Conservation (phyloP, 129 eudicot species). For the Calendula officinalis region DNA sequence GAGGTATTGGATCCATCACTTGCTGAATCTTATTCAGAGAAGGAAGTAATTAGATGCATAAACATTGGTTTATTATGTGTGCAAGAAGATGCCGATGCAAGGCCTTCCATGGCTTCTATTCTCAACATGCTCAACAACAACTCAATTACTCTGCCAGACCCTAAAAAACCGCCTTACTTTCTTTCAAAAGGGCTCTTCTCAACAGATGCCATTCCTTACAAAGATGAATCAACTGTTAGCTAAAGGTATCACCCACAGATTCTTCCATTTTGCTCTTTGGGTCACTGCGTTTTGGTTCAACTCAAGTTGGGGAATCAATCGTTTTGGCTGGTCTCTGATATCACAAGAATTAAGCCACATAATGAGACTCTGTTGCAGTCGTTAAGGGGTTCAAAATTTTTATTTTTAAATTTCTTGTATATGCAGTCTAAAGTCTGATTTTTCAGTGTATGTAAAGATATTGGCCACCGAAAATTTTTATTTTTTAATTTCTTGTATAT, state of each 20-base stretch:
- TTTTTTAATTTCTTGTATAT: too few species aligned
- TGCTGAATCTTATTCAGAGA: not conserved
- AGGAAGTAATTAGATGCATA: conserved; percentile 4
- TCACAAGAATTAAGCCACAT: too few species aligned
- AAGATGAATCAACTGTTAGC: conserved; percentile 25
- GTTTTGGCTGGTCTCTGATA: not conserved
- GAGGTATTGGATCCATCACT: conserved; percentile 11
- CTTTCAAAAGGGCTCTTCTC: not conserved
- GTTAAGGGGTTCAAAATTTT: too few species aligned
- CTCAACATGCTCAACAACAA: conserved; percentile 8
- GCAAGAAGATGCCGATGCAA: conserved; percentile 11
- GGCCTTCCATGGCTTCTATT: conserved; percentile 7
- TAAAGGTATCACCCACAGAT: conserved; percentile 16
- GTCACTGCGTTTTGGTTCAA: too few species aligned
- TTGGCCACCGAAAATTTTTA: too few species aligned
- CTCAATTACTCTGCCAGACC: not conserved
- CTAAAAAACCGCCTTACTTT: conserved; percentile 2
- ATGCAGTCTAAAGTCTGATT: too few species aligned
- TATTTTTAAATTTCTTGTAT: too few species aligned
- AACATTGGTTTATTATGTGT: conserved; percentile 9
- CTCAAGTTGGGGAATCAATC: too few species aligned
- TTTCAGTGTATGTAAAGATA: too few species aligned
- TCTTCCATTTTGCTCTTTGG: not conserved
- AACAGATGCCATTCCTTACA: conserved; percentile 19
- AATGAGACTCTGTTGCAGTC: too few species aligned